These are phyloP conservation scores for Schwanniomyces pseudopolymorphus DNA, from an alignment of 805 yeast species.

Conservation along the genomic window DNA sequence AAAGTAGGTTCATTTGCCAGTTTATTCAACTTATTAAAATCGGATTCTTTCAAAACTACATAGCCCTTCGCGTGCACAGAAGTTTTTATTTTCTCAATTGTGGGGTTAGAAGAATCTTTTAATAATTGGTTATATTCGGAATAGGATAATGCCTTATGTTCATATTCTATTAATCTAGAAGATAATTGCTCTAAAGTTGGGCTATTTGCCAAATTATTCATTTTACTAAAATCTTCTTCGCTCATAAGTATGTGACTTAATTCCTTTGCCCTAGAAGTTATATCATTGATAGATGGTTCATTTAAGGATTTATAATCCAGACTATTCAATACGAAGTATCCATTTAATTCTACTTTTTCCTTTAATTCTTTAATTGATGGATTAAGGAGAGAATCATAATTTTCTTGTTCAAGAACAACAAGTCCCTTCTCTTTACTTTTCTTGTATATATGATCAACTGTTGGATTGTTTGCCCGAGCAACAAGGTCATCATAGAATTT, in stretches of 20 bases:
- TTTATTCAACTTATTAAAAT: conserved; percentile 15
- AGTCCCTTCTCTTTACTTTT: conserved; percentile 18
- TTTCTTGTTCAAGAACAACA: conserved; percentile 13
- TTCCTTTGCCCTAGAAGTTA: conserved; percentile 2
- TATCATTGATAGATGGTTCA: conserved; percentile 18
- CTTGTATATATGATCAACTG: conserved; percentile 18
- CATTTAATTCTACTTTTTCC: conserved; percentile 6
- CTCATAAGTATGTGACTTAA: background rate
- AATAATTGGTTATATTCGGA: conserved; percentile 12
- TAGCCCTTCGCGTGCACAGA: conserved; percentile 14
- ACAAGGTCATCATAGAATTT: conserved; percentile 30
- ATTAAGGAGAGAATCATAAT: conserved; percentile 19
- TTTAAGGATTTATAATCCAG: conserved; percentile 22
- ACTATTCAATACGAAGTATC: background rate
- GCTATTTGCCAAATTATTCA: conserved; percentile 13
- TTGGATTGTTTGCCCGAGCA: conserved; percentile 23
- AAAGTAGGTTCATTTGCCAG: conserved; percentile 35
- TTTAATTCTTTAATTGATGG: conserved; percentile 20
- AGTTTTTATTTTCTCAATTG: conserved; percentile 13
- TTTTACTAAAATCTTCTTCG: conserved; percentile 6
- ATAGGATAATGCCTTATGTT: conserved; percentile 12
- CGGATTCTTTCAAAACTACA: conserved; percentile 12
- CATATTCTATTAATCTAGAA: conserved; percentile 6
- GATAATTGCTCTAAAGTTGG: conserved; percentile 10
- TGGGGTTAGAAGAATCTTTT: conserved; percentile 15